Conservation (phyloP, 176 grass and related monocot genomes). For the Aegilops umbellulata region DNA sequence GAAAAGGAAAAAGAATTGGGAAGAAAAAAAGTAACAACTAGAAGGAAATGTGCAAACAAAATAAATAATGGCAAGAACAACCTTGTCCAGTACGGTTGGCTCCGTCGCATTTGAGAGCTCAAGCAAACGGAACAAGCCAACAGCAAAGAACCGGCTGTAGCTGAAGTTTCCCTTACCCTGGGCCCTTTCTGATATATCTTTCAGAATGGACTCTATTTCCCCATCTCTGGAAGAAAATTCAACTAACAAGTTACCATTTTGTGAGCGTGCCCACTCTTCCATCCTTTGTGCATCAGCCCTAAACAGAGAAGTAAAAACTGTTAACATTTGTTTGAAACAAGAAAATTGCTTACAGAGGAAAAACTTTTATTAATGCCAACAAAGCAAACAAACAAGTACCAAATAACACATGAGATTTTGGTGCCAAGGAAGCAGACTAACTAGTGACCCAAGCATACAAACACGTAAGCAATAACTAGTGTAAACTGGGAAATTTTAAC, state of each 20-base stretch:
- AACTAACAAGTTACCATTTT: slow-evolving; percentile 70
- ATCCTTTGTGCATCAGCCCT: slow-evolving; percentile 71
- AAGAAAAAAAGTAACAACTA: neutral
- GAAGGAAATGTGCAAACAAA: slow-evolving; percentile 7
- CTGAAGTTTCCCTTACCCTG: slow-evolving; percentile 85
- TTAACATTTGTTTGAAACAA: slow-evolving; percentile 16
- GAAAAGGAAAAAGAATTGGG: slow-evolving; percentile 3
- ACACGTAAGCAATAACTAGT: neutral
- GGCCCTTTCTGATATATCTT: slow-evolving; percentile 91
- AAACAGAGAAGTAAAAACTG: slow-evolving; percentile 29
- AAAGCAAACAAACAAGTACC: slow-evolving; percentile 6
- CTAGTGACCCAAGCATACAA: slow-evolving; percentile 5
- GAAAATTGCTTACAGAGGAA: slow-evolving; percentile 12
- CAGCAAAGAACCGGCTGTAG: slow-evolving; percentile 94
- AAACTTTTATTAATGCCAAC: slow-evolving; percentile 17
- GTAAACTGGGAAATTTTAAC: slow-evolving; percentile 4
- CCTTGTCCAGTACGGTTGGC: slow-evolving; percentile 89
- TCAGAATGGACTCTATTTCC: slow-evolving; percentile 75
- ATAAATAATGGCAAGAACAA: slow-evolving; percentile 44
- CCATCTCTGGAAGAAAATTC: slow-evolving; percentile 85
- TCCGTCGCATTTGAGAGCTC: slow-evolving; percentile 93
- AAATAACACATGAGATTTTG: neutral
- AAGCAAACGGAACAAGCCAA: slow-evolving; percentile 97
- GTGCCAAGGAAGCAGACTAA: slow-evolving; percentile 17
- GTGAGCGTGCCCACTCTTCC: slow-evolving; percentile 90